Evolutionary conservation across 2,329 filamentous ascomycete species (phyloP).

Genomic region (Triangularia verruculosa): DNA sequence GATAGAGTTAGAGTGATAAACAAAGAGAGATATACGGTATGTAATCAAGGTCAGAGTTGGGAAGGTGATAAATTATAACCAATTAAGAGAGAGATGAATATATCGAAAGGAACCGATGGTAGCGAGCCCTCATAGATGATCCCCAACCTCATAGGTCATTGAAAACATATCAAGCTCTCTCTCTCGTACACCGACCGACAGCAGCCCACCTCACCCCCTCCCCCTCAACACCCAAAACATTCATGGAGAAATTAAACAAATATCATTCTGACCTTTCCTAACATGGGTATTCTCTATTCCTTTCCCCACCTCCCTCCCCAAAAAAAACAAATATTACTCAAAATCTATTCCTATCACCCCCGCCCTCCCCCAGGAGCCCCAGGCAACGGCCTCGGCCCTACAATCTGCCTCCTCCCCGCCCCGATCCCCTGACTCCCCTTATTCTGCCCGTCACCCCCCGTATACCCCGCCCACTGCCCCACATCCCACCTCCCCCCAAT

Average conservation of each 20-base stretch:
- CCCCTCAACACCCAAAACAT: not conserved
- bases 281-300: not conserved
- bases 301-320: not conserved
- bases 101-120: no score
- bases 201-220: no score
- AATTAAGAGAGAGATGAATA: no score
- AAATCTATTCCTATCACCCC: not conserved
- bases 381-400: slow-evolving; percentile 70
- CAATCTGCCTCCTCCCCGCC: slow-evolving; percentile 70
- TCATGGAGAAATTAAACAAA: not conserved
- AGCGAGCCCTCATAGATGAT: no score
- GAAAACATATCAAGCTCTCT: no score
- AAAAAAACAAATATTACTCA: not conserved
- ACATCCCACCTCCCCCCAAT: slow-evolving; percentile 71
- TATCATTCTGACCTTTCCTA: not conserved
- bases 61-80: no score
- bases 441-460: slow-evolving; percentile 73
- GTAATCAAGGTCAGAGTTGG: no score
- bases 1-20: no score
- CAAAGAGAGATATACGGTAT: no score
- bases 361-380: slow-evolving; percentile 26
- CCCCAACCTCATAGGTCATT: no score
- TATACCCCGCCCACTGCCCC: slow-evolving; percentile 70
- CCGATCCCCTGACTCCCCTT: slow-evolving; percentile 63
- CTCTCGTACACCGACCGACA: no score